Base-by-base conservation (phyloP, 768 basidiomycete species). In the Suillus luteus region DNA sequence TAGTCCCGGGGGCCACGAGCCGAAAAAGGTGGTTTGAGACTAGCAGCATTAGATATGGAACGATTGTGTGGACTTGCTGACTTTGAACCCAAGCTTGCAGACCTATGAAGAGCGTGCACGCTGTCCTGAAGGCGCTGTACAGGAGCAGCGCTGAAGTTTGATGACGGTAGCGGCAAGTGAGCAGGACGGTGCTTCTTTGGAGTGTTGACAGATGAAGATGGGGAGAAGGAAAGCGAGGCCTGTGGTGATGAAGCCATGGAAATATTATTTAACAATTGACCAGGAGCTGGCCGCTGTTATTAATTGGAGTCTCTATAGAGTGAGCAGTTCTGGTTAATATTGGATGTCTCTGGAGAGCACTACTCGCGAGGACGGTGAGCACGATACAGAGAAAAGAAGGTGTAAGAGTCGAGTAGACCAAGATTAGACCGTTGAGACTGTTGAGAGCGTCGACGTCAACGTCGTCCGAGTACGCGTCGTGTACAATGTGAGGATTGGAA, bases 21-120 rank as follows among this genome's bases (percentile, higher is more conserved):
- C 51, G 22, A 52, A 19, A 67, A 43, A 52, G 65, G 62, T 66
- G 62, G 63, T 63, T 68, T 70, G 65, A 69, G 19, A 66, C 63
- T 35, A 64, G 24, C 41, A 40, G 60, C 63, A 37, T 54, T 55
- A 40, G 63, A 51, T 38, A 59, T 46, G 14, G 67, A 66, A 54
- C 55, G 66, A 63, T 19, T 59, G 61, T 63, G 64, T 33, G 37
- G 51, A 38, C 44, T 55, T 24, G 54, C 38, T 19, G 65, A 48
- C 27, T 51, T 65, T 38, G 55, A 59, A 27, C 62, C 66, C 24
- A 60, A 54, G 22, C 64, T 66, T 40, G 48, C 62, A 17, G 66
- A 67, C 62, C 66, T 65, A 4, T 48, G 61, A 17, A 63, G 52
- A 17, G 61, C 8, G 8, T 59, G 43, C 3, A 24, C 46, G 22